Conservation (phyloP, 768 basidiomycete genomes). For the Russula brevipes region DNA sequence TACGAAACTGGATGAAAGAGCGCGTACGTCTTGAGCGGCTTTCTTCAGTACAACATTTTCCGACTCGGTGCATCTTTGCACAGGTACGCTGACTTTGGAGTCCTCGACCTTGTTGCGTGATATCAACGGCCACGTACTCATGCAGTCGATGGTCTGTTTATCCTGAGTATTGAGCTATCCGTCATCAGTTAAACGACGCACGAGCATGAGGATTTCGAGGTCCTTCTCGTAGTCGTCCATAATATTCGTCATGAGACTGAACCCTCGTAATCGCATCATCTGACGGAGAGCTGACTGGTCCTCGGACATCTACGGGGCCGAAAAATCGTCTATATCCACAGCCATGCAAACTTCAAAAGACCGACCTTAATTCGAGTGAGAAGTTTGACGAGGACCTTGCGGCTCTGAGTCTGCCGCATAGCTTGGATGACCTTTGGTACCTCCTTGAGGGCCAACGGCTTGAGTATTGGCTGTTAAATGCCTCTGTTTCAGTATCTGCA, state of each 20-base stretch:
- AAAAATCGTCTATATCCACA: neutral
- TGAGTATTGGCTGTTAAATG: conserved; percentile 61
- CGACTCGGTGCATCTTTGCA: conserved; percentile 49
- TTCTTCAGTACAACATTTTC: conserved; percentile 53
- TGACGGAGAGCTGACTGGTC: conserved; percentile 73
- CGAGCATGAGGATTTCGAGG: conserved; percentile 61
- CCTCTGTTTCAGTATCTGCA: neutral
- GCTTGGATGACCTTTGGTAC: conserved; percentile 91
- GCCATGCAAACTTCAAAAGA: neutral
- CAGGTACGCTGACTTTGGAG: conserved; percentile 53
- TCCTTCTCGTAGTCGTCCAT: conserved; percentile 73
- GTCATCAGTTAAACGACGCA: conserved; percentile 35
- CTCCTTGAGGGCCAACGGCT: conserved; percentile 69
- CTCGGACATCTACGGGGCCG: conserved; percentile 63
- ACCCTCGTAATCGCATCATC: conserved; percentile 88
- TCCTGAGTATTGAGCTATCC: neutral
- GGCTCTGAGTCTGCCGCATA: conserved; percentile 79
- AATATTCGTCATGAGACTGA: conserved; percentile 86
- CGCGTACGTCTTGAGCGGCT: conserved; percentile 57
- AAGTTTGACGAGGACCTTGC: conserved; percentile 75
- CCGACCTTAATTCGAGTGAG: conserved; percentile 80
- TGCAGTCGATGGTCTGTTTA: conserved; percentile 55
- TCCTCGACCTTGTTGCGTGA: conserved; percentile 91
- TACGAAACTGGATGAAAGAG: neutral
- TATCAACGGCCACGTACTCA: conserved; percentile 74